Evolutionary conservation across 352 stramenopile genomes (phyloP), one percentile per base, ranked within the genome.

Genomic region (Pythium insidiosum): DNA sequence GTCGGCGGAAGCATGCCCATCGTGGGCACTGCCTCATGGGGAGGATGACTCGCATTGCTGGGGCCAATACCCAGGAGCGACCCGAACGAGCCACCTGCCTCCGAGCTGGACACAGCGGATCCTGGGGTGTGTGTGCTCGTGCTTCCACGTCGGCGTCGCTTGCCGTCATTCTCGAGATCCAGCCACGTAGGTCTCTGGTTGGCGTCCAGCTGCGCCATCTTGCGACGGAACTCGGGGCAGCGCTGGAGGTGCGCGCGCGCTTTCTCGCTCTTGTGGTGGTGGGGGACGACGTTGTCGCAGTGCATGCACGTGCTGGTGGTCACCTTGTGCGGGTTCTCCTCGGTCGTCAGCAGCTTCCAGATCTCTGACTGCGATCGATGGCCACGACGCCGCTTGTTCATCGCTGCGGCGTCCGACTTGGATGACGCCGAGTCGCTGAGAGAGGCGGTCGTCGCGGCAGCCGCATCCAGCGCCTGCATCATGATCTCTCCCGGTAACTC

Each of bases 201-300:
- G 7, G 26, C 18, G 16, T 23, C 23, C 26, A 28, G 11, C 9
- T n/a, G 10, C 6, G 26, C 24, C 44, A 43, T 46, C 7, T 44
- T 38, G 3, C 15, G 22, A 22, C 50, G 50, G 43, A 63, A 68
- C 15, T 36, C 37, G 3, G 25, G 29, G 26, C 58, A 64, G 9
- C 50, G 49, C 26, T 55, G 42, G 25, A 68, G 50, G 22, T 64
- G 58, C 24, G 53, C 54, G 35, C 58, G 48, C 21, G 53, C 58
- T 29, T 67, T 67, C 46, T 68, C 58, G 46, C 55, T 68, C 54
- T 68, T 68, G 54, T 51, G 58, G 50, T 68, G 58, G 39, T 68
- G 58, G 18, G 53, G 47, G 29, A 68, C 54, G 2, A n/a, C 5
- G 5, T 26, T 24, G 6, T 18, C 24, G 30, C 58, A 68, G 39